Evolutionary conservation across 1,139 yeast genomes (phyloP).

Genomic region (Candida tropicalis): DNA sequence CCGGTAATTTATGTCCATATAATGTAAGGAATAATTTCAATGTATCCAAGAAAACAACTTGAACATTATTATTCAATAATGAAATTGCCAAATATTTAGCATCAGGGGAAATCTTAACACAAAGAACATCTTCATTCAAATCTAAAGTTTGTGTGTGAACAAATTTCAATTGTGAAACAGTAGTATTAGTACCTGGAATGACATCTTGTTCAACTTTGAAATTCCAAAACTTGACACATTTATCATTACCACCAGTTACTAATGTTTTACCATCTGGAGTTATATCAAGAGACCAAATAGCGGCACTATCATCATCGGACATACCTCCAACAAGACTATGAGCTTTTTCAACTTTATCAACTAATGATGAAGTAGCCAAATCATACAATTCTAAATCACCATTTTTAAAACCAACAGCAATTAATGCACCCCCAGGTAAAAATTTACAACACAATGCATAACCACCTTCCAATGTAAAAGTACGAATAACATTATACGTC

Average conservation of each 20-base stretch:
- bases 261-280: constrained; percentile 83
- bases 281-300: constrained; percentile 90
- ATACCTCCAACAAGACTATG: constrained; percentile 43
- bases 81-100: constrained; percentile 78
- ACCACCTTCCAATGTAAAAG: constrained; percentile 74
- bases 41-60: constrained; percentile 85
- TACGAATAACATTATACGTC: constrained; percentile 75
- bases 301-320: constrained; percentile 51
- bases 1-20: constrained; percentile 96
- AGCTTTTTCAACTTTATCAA: constrained; percentile 73
- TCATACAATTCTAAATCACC: constrained; percentile 88
- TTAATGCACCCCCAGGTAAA: constrained; percentile 87
- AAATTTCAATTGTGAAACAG: constrained; percentile 57
- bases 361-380: constrained; percentile 74
- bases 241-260: constrained; percentile 94
- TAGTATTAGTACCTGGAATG: constrained; percentile 68
- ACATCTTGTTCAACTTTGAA: constrained; percentile 66
- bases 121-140: constrained; percentile 78
- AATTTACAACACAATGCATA: constrained; percentile 82
- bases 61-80: constrained; percentile 87
- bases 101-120: constrained; percentile 84
- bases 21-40: constrained; percentile 84
- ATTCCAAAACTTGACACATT: constrained; percentile 86
- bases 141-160: constrained; percentile 82
- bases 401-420: constrained; percentile 86